Percentiles rank a stretch among this genome's conserved stretches.
These are phyloP conservation scores for Liriodendron chinense DNA, from an alignment of 164 flowering plant genomes.

Conservation along the genomic window DNA sequence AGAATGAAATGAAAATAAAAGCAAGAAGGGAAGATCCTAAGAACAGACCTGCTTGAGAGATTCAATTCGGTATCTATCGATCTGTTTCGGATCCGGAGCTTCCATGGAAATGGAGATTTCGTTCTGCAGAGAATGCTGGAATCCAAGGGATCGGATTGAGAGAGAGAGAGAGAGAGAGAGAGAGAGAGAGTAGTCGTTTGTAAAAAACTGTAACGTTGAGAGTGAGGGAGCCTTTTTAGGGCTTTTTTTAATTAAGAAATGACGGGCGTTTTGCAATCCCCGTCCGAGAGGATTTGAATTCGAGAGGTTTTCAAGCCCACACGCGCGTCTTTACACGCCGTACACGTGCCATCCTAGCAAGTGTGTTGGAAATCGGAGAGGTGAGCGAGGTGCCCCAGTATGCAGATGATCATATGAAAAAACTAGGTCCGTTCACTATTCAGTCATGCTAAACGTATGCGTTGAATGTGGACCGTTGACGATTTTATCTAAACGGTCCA, in stretches of 20 bases:
- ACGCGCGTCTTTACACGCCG: too few species aligned
- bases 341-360: too few species aligned
- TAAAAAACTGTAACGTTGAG: background rate
- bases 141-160: background rate
- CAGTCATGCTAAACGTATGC: too few species aligned
- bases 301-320: too few species aligned
- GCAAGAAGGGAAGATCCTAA: background rate
- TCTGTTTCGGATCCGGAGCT: background rate
- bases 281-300: slow-evolving; percentile 2
- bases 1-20: background rate
- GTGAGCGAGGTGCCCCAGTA: too few species aligned
- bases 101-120: background rate
- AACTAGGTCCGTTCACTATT: too few species aligned
- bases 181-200: background rate
- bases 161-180: background rate
- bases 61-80: too few species aligned
- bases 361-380: too few species aligned
- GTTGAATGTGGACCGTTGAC: too few species aligned
- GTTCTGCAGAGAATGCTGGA: too few species aligned
- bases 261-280: background rate
- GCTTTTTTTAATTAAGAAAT: background rate
- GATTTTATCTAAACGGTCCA: too few species aligned
- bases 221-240: background rate
- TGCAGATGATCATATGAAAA: too few species aligned
- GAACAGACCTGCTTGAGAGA: background rate